Conservation (phyloP, 1,284 basidiomycete genomes). For the Malassezia obtusa region DNA sequence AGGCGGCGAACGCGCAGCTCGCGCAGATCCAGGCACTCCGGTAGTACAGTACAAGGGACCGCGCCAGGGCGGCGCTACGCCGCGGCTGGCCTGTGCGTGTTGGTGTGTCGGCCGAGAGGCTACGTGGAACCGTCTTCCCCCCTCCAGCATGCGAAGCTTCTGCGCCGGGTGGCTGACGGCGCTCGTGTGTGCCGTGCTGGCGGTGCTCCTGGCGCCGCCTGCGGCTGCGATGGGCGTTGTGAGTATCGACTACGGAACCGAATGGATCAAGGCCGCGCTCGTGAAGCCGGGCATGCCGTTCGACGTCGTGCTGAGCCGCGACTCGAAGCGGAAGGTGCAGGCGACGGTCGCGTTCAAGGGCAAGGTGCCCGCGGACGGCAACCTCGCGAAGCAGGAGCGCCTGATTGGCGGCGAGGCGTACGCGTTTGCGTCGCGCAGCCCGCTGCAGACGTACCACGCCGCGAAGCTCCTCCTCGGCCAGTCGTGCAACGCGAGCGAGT, state of each 20-base stretch:
- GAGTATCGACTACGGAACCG: slow-evolving; percentile 46
- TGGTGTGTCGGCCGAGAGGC: slow-evolving; percentile 11
- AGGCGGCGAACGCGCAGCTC: not conserved
- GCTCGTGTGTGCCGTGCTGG: slow-evolving; percentile 4
- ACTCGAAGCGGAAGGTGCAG: slow-evolving; percentile 91
- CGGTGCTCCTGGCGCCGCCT: slow-evolving; percentile 5
- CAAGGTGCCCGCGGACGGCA: slow-evolving; percentile 27
- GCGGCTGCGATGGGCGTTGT: slow-evolving; percentile 40
- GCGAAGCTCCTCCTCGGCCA: slow-evolving; percentile 75
- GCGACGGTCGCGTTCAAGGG: slow-evolving; percentile 56
- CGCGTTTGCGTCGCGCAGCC: slow-evolving; percentile 78
- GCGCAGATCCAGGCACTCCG: not conserved
- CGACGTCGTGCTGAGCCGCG: slow-evolving; percentile 88
- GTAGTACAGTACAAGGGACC: not conserved
- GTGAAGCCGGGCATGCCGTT: slow-evolving; percentile 94
- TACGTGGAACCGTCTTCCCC: slow-evolving; percentile 8
- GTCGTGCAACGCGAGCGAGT: not conserved
- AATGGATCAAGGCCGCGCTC: slow-evolving; percentile 67
- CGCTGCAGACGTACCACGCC: slow-evolving; percentile 72
- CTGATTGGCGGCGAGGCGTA: slow-evolving; percentile 79
- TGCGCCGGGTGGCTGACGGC: not conserved
- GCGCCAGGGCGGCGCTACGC: not conserved
- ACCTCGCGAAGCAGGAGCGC: slow-evolving; percentile 55
- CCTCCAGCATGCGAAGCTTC: slow-evolving; percentile 1
- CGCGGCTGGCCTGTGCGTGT: not conserved